phyloP scores from a whole-genome alignment of 2,329 filamentous ascomycete species.

The Clarireedia monteithiana region DNA sequence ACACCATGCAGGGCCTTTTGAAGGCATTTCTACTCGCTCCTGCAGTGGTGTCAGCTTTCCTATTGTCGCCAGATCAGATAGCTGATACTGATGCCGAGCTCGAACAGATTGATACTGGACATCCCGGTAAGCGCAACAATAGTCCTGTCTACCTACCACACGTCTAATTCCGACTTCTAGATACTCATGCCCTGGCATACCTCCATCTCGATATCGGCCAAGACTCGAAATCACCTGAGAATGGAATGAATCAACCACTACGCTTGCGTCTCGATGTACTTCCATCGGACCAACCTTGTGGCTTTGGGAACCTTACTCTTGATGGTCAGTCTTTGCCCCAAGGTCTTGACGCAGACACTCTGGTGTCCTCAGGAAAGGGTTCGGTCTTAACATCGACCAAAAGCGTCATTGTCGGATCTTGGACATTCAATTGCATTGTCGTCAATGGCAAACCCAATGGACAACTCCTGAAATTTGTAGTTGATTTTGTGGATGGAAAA shows the following conservation, averaged over 20 bases:
- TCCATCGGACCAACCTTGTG: conserved; percentile 39
- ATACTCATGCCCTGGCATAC: conserved; percentile 15
- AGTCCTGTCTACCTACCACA: no score
- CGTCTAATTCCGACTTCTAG: not conserved
- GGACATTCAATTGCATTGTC: conserved; percentile 40
- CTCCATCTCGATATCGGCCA: conserved; percentile 15
- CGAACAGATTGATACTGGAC: not conserved
- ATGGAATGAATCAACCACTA: conserved; percentile 10
- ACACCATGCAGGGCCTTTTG: conserved; percentile 27
- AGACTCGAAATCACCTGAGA: conserved; percentile 18
- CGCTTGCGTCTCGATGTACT: conserved; percentile 37
- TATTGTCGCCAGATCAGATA: conserved; percentile 12
- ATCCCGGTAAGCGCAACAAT: not conserved
- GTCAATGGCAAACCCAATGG: conserved; percentile 34
- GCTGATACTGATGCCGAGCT: not conserved
- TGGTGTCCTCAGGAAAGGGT: conserved; percentile 31
- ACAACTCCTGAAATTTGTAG: conserved; percentile 38
- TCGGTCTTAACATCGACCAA: conserved; percentile 34
- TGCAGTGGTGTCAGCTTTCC: conserved; percentile 21
- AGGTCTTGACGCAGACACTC: conserved; percentile 18
- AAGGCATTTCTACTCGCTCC: conserved; percentile 26
- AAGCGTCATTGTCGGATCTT: conserved; percentile 36
- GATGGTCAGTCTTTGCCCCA: conserved; percentile 38
- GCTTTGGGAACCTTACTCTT: conserved; percentile 39
- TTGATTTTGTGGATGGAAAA: conserved; percentile 37